Evolutionary conservation across 2,329 filamentous ascomycete species (phyloP), one percentile per base, ranked within the genome.

Genomic region (Ophiosphaerella herpotricha): DNA sequence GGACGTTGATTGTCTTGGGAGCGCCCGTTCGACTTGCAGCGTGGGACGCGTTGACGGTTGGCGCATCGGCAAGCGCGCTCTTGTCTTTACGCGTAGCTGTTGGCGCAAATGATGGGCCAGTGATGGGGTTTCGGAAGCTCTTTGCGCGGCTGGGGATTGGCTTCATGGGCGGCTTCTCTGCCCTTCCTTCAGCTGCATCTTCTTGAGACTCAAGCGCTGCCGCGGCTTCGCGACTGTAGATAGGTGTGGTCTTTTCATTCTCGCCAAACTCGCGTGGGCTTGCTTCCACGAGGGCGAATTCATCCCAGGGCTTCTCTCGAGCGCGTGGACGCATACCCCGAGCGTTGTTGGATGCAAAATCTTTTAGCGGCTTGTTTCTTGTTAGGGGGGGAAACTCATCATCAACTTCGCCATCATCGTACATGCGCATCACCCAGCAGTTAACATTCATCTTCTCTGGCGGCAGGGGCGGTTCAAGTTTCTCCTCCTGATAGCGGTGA

Each of bases 351-450:
- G 82, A 85, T 0, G 89, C 90, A 62, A 93, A 94, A 16, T 90
- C 85, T 5, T 83, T 84, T n/a, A 94, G 79, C 2, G 86, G 82
- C 62, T 88, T 88, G 18, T 84, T 90, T 32, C 90, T 82, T 50
- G 89, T 87, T 35, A 94, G 78, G 0, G 90, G 86, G 29, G 89
- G 89, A 57, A 94, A 94, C 65, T 94, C 90, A 57, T 91, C 88
- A 60, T 95, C 90, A 1, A 93, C 86, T 65, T 94, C 90, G 41
- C 88, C 90, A 48, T 90, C 89, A 66, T 94, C 85, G 7, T 92
- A 89, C 85, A 95, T 91, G 35, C 89, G 83, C 48, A 95, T 75
- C 21, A 86, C 90, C 88, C 89, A 94, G 77, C 85, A 85, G 65
- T 93, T 93, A 60, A 92, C 86, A 60, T 90, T 90, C 44, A 85